Base-by-base conservation (phyloP, 2,329 filamentous ascomycete species). In the Paecilomyces dactylethromorphus region DNA sequence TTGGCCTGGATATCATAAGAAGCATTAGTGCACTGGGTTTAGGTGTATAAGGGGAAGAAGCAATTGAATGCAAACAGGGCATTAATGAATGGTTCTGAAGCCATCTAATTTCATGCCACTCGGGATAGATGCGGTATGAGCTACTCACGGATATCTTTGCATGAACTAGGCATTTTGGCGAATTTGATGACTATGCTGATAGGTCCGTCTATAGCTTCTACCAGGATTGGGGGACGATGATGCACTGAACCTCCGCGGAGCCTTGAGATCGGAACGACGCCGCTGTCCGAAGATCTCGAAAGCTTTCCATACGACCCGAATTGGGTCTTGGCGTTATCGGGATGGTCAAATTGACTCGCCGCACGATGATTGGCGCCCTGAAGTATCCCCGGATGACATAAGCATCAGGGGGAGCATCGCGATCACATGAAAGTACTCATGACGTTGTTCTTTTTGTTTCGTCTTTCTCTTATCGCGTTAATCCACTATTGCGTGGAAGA, bases 91-190 rank as follows among this genome's bases (percentile, higher is more conserved):
- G 11, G 5, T 45, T 8, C 39, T n/a, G 15, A 18, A 10, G 39
- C 2, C 39, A 45, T 45, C 11, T n/a, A n/a, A 18, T 8, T 45
- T 45, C 39, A 6, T 18, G 24, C n/a, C 58, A 32, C 21, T 53
- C 49, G 54, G 32, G 45, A 39, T 56, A 49, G 32, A 50, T 55
- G 55, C 51, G 62, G 49, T 18, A 45, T 45, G 51, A 54, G 58
- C 22, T 56, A 79, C 90, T 66, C 84, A 97, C 93, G 87, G 73
- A 99, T 90, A 77, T 97, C 93, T 85, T 92, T 91, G 80, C 94
- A 99, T 63, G 93, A 97, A 76, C 90, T 92, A 59, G 93, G 92
- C 94, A 97, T 96, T 57, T 74, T 81, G 74, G 32, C 10, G 18
- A 18, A 57, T n/a, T 18, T n/a, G n/a, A 45, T n/a, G 39, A 18